phyloP scores from a whole-genome alignment of 495 filamentous ascomycete species.

The Lasiosphaeria hispida region DNA sequence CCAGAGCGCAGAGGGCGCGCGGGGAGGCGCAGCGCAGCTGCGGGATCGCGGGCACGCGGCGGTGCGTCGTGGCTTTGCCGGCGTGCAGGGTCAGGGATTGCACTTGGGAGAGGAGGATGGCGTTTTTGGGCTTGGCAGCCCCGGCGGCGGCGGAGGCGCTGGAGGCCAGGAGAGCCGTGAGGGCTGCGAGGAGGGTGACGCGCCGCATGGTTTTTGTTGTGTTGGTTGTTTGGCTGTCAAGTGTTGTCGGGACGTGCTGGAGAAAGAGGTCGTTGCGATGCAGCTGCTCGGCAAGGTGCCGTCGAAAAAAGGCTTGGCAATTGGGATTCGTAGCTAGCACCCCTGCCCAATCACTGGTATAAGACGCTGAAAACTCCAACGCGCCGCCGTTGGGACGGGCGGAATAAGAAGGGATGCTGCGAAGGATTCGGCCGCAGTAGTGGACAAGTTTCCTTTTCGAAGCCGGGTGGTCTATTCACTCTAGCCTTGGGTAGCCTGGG shows the following conservation, averaged over 20 bases:
- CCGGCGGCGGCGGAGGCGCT: background rate
- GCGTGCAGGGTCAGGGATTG: conserved; percentile 73
- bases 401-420: background rate
- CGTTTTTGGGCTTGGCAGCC: conserved; percentile 22
- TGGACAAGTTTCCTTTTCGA: background rate
- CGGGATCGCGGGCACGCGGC: conserved; percentile 73
- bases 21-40: conserved; percentile 81
- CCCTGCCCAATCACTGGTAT: no score
- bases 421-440: background rate
- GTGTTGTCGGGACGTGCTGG: no score
- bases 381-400: background rate
- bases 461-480: no score
- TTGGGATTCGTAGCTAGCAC: no score
- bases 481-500: background rate
- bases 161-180: background rate
- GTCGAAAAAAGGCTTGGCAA: no score
- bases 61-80: conserved; percentile 59
- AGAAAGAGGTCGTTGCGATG: no score
- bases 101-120: conserved; percentile 46
- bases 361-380: no score
- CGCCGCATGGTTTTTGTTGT: conserved; percentile 11
- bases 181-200: conserved; percentile 4
- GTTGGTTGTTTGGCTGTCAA: no score
- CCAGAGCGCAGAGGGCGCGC: conserved; percentile 56
- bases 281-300: no score